Evolutionary conservation across 129 eudicot genomes (phyloP), one percentile per base, ranked within the genome.

Genomic region (Artemisia argyi): DNA sequence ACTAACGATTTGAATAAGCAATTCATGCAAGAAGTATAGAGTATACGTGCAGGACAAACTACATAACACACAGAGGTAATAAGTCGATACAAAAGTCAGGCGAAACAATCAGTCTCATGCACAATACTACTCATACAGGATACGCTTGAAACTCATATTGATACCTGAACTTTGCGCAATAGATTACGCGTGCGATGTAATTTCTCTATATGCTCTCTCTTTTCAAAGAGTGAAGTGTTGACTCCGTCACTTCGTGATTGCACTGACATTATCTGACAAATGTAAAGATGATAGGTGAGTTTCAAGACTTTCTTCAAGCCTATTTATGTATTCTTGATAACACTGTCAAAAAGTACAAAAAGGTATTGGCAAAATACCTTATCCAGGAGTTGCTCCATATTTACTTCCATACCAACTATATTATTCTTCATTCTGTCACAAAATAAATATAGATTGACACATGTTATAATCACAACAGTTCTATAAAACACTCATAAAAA

Each of bases 191-290:
- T 94, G 48, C 94, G 96, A 57, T 94, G 99, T 91, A 94, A 76
- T 78, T 89, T 90, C 77, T 94, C 99, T 78, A 94, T 82, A 71
- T 94, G 96, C 69, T 88, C 99, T 76, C 99, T 88, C 82, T 94
- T 94, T 78, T 83, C 89, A 64, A 84, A 88, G 59, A 94, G 99
- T 52, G 96, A 90, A 18, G 97, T 94, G 70, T 94, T 90, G 79
- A 90, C 97, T 76, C 99, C 96, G 54, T 90, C 99, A 76, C 99
- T 94, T 84, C 93, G 83, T 51, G 97, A 94, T 82, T 94, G 99
- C 69, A 94, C 99, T 49, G 99, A 88, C 82, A 83, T 80, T 76
- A 94, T 94, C 99, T 94, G 85, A 32, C 51, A 47, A 63, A 64
- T 30, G 54, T 42, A 81, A 81, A 47, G 18, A 79, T 44, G 47